Conservation (phyloP, 2,329 filamentous ascomycete species). For the Anthostomella pinea region DNA sequence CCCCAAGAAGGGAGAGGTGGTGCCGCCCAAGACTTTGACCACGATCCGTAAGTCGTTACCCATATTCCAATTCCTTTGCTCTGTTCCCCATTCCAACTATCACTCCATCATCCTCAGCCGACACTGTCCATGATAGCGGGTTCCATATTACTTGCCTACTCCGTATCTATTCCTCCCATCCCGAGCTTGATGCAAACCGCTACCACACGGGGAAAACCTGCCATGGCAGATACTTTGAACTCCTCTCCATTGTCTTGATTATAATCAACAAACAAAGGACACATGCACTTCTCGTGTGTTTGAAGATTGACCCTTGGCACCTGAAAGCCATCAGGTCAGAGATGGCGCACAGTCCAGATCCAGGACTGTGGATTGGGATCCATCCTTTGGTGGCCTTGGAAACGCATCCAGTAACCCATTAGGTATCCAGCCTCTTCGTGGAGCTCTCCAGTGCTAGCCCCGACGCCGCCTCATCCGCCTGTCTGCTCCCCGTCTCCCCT, state of each 20-base stretch:
- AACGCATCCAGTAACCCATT: too few species aligned
- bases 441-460: neutral
- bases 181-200: neutral
- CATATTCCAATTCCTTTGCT: constrained; percentile 13
- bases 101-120: too few species aligned
- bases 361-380: constrained; percentile 8
- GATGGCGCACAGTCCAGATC: neutral
- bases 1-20: too few species aligned
- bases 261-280: too few species aligned
- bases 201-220: too few species aligned
- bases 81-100: constrained; percentile 13
- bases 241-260: too few species aligned
- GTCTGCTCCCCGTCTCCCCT: constrained; percentile 3
- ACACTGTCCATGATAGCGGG: too few species aligned
- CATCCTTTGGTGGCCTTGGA: constrained; percentile 11
- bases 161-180: neutral
- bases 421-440: too few species aligned
- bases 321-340: neutral
- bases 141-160: too few species aligned
- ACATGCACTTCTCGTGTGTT: neutral
- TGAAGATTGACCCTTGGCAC: neutral
- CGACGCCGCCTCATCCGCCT: constrained; percentile 2
- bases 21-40: constrained; percentile 35
- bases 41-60: constrained; percentile 29
- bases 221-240: too few species aligned